Evolutionary conservation across 2,329 filamentous ascomycete species (phyloP), one percentile per base, ranked within the genome.

Genomic region (Dactylellina drechsleri): DNA sequence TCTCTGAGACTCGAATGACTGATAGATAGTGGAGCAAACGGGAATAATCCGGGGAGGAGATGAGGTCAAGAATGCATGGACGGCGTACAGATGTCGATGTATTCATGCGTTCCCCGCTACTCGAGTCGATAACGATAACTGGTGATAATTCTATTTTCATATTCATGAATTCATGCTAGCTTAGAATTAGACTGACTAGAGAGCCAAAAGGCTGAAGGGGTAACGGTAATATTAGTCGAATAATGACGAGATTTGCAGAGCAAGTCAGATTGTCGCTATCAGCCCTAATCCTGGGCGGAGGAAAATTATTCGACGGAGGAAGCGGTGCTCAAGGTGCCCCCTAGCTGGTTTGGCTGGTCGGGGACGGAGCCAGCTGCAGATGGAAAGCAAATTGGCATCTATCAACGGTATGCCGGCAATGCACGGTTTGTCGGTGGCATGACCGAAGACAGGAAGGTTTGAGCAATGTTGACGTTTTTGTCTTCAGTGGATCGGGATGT

Each of bases 221-320:
- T 36, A 36, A 36, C 10, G 31, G 31, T 36, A 36, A 36, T 36
- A 36, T 36, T 36, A 36, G 6, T 2, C 31, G 31, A 36, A 36
- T 36, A 36, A 36, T 52, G 53, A 20, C 58, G 49, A 60, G 60
- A 16, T 56, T 50, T 36, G 43, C 54, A 62, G 57, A 67, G 70
- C 62, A 50, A 62, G 64, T 68, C 57, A 75, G 70, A 65, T 65
- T 68, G 64, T 68, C 64, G 64, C 56, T 75, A 74, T 74, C 70
- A 67, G 70, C 70, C 62, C 70, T 67, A 67, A 53, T 58, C 64
- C 65, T 68, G 71, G 47, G 66, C 58, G 57, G 57, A 70, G 52
- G 40, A 56, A 59, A 52, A 45, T 36, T 36, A 36, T 36, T 36
- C 31, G 31, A 36, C 31, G 31, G 31, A 36, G 31, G 6, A 5